Conservation (phyloP, 2,329 filamentous ascomycete genomes). For the Penicillium sp. region DNA sequence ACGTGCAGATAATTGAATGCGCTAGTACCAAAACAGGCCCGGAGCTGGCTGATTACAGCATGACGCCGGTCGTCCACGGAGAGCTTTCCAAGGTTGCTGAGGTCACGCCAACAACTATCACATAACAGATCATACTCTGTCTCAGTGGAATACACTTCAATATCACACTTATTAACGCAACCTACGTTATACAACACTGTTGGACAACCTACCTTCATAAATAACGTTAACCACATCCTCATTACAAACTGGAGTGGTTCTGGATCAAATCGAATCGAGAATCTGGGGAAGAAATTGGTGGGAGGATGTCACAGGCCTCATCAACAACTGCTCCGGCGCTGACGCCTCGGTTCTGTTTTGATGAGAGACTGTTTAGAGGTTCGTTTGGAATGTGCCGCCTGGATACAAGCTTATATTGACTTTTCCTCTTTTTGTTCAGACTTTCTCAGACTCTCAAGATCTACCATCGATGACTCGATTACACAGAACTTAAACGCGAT, state of each 20-base stretch:
- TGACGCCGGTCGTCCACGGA: background rate
- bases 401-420: constrained; percentile 46
- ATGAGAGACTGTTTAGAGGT: constrained; percentile 67
- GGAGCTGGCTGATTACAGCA: background rate
- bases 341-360: constrained; percentile 76
- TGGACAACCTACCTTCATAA: background rate
- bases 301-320: constrained; percentile 42
- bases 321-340: constrained; percentile 51
- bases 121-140: background rate
- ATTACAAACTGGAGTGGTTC: constrained; percentile 43
- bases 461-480: constrained; percentile 88
- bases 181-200: background rate
- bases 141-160: background rate
- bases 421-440: constrained; percentile 62
- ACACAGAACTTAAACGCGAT: constrained; percentile 89
- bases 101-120: background rate
- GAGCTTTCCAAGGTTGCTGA: background rate
- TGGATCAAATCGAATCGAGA: constrained; percentile 33
- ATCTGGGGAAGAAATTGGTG: constrained; percentile 18
- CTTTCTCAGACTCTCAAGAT: constrained; percentile 82
- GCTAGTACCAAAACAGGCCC: background rate
- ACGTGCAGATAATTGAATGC: background rate
- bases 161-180: background rate
- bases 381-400: constrained; percentile 21
- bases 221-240: background rate